phyloP scores from a whole-genome alignment of 2,329 filamentous ascomycete species.

The Emmonsiellopsis sp. region DNA sequence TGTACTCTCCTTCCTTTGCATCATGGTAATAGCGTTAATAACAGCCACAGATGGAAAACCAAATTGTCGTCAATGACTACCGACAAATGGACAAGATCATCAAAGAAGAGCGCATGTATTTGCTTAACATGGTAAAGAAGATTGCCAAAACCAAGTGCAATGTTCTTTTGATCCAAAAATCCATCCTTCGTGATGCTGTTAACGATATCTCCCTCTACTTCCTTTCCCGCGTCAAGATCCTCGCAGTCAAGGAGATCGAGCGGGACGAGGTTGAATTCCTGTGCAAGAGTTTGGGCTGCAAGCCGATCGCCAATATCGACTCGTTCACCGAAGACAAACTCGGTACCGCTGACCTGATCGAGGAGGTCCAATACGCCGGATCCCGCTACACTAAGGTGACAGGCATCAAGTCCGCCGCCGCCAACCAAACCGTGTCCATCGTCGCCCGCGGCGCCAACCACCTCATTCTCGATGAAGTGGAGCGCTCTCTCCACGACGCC shows the following conservation, averaged over 20 bases:
- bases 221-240: conserved; percentile 90
- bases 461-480: conserved; percentile 91
- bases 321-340: conserved; percentile 99
- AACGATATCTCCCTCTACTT: conserved; percentile 98
- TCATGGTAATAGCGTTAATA: conserved; percentile 13
- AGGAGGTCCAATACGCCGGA: conserved; percentile 80
- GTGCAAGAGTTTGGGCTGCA: conserved; percentile 98
- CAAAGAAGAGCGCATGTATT: conserved; percentile 96
- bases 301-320: conserved; percentile 96
- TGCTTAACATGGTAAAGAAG: conserved; percentile 99
- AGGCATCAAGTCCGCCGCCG: conserved; percentile 67
- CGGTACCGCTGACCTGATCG: conserved; percentile 82
- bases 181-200: conserved; percentile 91
- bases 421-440: conserved; percentile 77
- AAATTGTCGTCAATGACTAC: conserved; percentile 98
- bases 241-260: conserved; percentile 96
- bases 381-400: conserved; percentile 92
- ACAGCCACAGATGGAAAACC: conserved; percentile 79
- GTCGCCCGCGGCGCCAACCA: conserved; percentile 90
- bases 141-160: conserved; percentile 99
- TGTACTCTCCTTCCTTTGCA: conserved; percentile 23
- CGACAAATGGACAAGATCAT: conserved; percentile 99
- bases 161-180: conserved; percentile 95
- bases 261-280: conserved; percentile 98
- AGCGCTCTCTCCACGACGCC: conserved; percentile 92